Base-by-base conservation (phyloP, 129 eudicot species). In the Flaveria linearis region DNA sequence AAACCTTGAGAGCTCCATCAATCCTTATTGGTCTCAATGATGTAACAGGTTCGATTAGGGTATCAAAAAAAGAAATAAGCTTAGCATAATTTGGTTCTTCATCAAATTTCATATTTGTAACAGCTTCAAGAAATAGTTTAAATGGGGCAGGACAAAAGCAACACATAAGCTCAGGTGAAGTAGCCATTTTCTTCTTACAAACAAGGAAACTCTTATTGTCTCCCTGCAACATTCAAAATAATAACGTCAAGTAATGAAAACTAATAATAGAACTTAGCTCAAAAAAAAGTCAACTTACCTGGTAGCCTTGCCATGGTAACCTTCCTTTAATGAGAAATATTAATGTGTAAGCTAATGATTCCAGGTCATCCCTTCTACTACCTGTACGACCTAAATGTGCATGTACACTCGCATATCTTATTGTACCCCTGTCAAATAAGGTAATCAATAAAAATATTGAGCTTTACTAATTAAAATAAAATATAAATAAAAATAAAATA, bases 351-450 rank as follows among this genome's bases (percentile, higher is more conserved):
- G 99, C 99, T 74, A 95, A 76, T 33, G 99, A 95, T 80, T 95
- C 99, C 25, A 95, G 92, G 82, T 95, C 99, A 45, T 95, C 99
- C 85, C 99, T 91, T 77, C 99, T 84, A 83, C 97, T 91, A 72
- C 99, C 99, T 0, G 99, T 95, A n/a, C 99, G 99, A 58, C 99
- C 99, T 82, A 95, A 84, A 85, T 95, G 99, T 22, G 99, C 99
- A 85, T 95, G 99, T 67, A 95, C 99, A 85, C 99, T 95, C 68
- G 97, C 97, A 82, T 95, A 95, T 73, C 99, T 82, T 86, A 95
- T 91, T 52, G 99, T 95, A 71, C 99, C 99, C 87, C 99, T 95
- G 88, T 67, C 41, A 71, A 57, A 67, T 14, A 72, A 71, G 30
- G 50, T 74, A 52, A 23, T 70, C 20, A 39, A 33, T 69, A 69